Percentiles rank a stretch among this genome's conserved stretches.
Evolutionary conservation across 2,329 filamentous ascomycete species (phyloP).

Genomic region (Epichloe brachyelytri): DNA sequence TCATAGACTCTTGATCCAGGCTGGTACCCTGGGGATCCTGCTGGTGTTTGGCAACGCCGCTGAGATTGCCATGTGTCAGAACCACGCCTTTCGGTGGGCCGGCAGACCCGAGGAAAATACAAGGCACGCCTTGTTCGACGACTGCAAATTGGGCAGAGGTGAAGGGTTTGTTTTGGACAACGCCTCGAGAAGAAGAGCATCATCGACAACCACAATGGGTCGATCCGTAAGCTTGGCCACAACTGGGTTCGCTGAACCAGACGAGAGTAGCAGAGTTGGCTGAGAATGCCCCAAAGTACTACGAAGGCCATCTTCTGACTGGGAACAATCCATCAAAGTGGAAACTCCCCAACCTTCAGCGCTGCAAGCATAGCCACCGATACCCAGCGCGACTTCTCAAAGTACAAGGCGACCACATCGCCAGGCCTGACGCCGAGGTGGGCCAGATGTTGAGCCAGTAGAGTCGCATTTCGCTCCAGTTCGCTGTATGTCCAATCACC

Average conservation of each 20-base stretch:
- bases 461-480: conserved; percentile 9
- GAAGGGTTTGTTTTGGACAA: background rate
- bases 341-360: conserved; percentile 15
- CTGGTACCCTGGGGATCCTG: background rate
- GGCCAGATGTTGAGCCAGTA: conserved; percentile 8
- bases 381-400: conserved; percentile 14
- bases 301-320: background rate
- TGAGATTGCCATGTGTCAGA: conserved; percentile 1
- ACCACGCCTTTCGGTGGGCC: background rate
- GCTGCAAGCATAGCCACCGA: conserved; percentile 13
- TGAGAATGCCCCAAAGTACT: background rate
- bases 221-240: background rate
- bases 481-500: conserved; percentile 12
- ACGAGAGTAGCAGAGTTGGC: background rate
- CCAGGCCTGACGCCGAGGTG: background rate
- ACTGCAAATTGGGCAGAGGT: background rate
- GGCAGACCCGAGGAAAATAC: background rate
- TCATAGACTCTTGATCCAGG: conserved; percentile 5
- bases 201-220: background rate
- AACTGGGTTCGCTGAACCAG: background rate
- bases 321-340: conserved; percentile 4
- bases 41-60: conserved; percentile 2
- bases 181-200: background rate
- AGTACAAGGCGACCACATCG: conserved; percentile 12
- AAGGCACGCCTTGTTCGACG: background rate